Conservation (phyloP, 2,329 filamentous ascomycete genomes). For the Chaetoscypha palmicola region DNA sequence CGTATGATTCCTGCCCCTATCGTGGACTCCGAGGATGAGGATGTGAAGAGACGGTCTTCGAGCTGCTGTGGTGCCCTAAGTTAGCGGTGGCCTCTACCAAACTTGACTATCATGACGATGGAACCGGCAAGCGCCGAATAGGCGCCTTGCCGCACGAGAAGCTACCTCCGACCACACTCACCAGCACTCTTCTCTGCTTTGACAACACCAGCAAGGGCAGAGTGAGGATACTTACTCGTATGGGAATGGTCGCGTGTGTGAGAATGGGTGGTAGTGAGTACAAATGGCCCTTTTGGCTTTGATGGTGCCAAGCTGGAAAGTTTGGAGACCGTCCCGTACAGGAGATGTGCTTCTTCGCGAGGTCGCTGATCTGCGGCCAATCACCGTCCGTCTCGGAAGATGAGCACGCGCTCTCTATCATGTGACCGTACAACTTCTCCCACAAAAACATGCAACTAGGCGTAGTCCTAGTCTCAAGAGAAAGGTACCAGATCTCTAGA, state of each 20-base stretch:
- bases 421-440: too few species aligned
- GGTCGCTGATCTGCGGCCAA: slow-evolving; percentile 13
- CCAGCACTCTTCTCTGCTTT: background rate
- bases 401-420: slow-evolving; percentile 21
- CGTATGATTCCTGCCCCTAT: background rate
- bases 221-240: slow-evolving; percentile 15
- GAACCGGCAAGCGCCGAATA: slow-evolving; percentile 7
- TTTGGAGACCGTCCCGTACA: slow-evolving; percentile 23
- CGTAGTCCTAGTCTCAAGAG: too few species aligned
- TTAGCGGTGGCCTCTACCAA: slow-evolving; percentile 3
- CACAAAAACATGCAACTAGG: too few species aligned
- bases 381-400: slow-evolving; percentile 12
- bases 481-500: too few species aligned
- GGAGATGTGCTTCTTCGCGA: slow-evolving; percentile 13
- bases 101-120: slow-evolving; percentile 8
- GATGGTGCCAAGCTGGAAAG: slow-evolving; percentile 26
- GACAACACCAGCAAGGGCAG: background rate
- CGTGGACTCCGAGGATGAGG: slow-evolving; percentile 3
- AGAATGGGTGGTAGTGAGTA: slow-evolving; percentile 12
- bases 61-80: slow-evolving; percentile 13
- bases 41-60: slow-evolving; percentile 5
- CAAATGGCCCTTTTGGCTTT: slow-evolving; percentile 11
- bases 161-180: background rate
- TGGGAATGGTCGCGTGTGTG: slow-evolving; percentile 7
- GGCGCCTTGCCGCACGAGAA: slow-evolving; percentile 1